These are phyloP conservation scores for Lactarius psammicola DNA, from an alignment of 768 basidiomycete genomes.

Conservation along the genomic window DNA sequence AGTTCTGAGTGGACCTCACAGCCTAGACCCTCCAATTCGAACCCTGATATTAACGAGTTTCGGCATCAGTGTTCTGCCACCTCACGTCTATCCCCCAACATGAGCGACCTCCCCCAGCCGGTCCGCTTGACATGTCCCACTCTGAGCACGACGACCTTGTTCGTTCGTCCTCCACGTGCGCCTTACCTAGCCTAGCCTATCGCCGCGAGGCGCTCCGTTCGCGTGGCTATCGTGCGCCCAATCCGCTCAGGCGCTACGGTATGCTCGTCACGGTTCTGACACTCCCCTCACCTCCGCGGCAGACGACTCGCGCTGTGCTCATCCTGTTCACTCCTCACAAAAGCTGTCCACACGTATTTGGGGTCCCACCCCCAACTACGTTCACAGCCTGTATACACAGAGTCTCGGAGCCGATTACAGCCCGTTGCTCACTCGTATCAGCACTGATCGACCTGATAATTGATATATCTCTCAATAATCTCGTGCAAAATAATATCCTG, in stretches of 20 bases:
- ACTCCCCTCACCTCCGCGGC: not conserved
- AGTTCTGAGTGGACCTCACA: not conserved
- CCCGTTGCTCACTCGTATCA: not conserved
- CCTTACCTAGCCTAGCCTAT: not conserved
- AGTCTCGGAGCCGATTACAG: not conserved
- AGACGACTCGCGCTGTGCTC: constrained; percentile 21
- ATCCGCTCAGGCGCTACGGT: constrained; percentile 8
- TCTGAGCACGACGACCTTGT: not conserved
- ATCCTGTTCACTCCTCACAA: constrained; percentile 11
- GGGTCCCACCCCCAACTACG: constrained; percentile 21
- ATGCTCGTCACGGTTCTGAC: constrained; percentile 4
- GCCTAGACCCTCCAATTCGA: not conserved
- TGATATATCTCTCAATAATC: not conserved
- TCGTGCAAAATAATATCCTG: not conserved
- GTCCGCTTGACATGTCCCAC: constrained; percentile 1
- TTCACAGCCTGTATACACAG: constrained; percentile 18
- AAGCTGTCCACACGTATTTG: constrained; percentile 9
- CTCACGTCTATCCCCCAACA: not conserved
- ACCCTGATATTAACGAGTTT: not conserved
- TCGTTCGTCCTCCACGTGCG: constrained; percentile 10
- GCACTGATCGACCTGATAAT: constrained; percentile 11
- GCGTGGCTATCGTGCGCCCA: constrained; percentile 22
- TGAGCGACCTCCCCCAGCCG: not conserved
- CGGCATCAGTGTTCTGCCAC: not conserved
- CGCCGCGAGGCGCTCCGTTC: not conserved